Conservation (phyloP, 345 rosid genomes). For the Viola odorata region DNA sequence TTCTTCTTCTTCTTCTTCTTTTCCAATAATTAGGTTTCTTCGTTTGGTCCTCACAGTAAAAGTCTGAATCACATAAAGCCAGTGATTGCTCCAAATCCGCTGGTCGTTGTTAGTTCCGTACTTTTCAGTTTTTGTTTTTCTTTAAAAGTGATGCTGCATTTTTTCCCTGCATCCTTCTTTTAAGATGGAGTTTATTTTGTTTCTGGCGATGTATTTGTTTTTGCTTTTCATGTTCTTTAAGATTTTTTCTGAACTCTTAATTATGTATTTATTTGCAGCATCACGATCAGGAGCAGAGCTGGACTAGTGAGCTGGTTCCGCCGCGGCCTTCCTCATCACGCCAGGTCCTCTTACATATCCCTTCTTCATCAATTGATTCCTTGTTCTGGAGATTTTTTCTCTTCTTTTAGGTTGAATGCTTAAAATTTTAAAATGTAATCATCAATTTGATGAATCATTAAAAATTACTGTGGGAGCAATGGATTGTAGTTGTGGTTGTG, state of each 20-base stretch:
- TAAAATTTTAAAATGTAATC: background rate
- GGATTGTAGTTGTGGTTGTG: background rate
- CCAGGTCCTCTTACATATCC: slow-evolving; percentile 42
- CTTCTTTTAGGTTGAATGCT: background rate
- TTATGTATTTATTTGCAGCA: slow-evolving; percentile 22
- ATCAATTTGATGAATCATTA: background rate
- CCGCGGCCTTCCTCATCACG: slow-evolving; percentile 45
- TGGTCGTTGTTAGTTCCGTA: too few species aligned
- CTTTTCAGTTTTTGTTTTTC: background rate
- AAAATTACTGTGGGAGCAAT: background rate
- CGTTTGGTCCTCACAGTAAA: background rate
- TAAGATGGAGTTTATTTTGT: too few species aligned
- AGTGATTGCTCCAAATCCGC: too few species aligned
- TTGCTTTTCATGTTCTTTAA: background rate
- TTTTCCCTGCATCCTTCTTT: too few species aligned
- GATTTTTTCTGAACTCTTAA: background rate
- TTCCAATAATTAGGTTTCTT: background rate
- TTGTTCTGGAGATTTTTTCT: background rate
- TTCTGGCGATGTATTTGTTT: background rate
- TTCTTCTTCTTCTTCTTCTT: background rate
- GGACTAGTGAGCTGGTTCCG: slow-evolving; percentile 44
- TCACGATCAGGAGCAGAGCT: slow-evolving; percentile 35
- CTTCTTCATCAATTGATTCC: background rate
- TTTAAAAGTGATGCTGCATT: background rate
- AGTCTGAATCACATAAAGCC: too few species aligned